A percentile compares a stretch with the other conserved stretches of the same genome.
Conservation (phyloP, 768 basidiomycete genomes). For the Termitomyces sp. region DNA sequence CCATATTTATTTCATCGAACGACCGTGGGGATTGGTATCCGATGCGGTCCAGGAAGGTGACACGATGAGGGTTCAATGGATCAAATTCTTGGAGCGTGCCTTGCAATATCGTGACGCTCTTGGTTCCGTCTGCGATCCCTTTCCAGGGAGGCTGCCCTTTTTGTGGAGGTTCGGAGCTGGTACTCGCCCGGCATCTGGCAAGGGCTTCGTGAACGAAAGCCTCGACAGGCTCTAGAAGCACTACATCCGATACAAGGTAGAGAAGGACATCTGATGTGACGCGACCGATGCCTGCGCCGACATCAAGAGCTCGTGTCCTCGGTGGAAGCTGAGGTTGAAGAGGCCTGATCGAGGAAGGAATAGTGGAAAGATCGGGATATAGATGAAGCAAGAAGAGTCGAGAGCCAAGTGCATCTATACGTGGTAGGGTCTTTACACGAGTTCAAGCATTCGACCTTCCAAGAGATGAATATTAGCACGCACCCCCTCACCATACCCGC, state of each 20-base stretch:
- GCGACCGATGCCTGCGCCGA: slow-evolving; percentile 92
- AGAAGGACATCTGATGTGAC: slow-evolving; percentile 87
- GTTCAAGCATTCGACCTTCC: slow-evolving; percentile 17
- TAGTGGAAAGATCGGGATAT: slow-evolving; percentile 72
- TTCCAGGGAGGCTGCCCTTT: slow-evolving; percentile 48
- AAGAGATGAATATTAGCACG: slow-evolving; percentile 7
- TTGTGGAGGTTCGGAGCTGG: slow-evolving; percentile 18
- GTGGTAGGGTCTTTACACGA: slow-evolving; percentile 68
- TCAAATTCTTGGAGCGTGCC: slow-evolving; percentile 81
- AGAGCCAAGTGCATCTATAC: slow-evolving; percentile 87
- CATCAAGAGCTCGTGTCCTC: slow-evolving; percentile 78
- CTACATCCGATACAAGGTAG: slow-evolving; percentile 84
- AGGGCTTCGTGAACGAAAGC: slow-evolving; percentile 74
- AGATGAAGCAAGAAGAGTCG: slow-evolving; percentile 83
- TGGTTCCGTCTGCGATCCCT: slow-evolving; percentile 59
- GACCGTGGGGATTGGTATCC: slow-evolving; percentile 52
- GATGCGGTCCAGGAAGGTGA: slow-evolving; percentile 58
- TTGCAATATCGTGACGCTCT: slow-evolving; percentile 77
- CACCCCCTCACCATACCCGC: slow-evolving; percentile 52
- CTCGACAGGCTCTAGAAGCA: slow-evolving; percentile 85
- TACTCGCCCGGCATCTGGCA: slow-evolving; percentile 33
- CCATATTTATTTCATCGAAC: slow-evolving; percentile 45
- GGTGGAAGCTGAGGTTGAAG: slow-evolving; percentile 27
- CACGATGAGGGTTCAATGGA: slow-evolving; percentile 49
- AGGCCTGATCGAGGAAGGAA: slow-evolving; percentile 69